Evolutionary conservation across 1,284 basidiomycete species (phyloP), one percentile per base, ranked within the genome.

Genomic region (Athelia psychrophila): DNA sequence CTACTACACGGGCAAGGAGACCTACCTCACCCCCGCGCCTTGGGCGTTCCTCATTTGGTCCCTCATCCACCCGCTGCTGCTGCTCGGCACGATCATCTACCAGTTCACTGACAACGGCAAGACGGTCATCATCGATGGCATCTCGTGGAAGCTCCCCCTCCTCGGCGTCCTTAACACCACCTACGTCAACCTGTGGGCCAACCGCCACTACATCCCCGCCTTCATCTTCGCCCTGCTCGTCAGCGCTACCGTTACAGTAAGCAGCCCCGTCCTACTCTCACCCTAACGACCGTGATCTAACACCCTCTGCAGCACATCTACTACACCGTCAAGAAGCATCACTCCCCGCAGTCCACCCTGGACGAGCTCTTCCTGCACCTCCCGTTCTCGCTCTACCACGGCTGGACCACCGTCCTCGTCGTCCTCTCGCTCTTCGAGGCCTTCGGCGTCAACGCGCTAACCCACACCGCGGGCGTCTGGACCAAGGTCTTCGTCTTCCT

Each of bases 401-500:
- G 95, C 47, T 96, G 94, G 89, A 93, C 92, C 15, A 94, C 93
- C 47, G 88, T 97, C 49, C 83, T 97, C 53, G 89, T 96, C 58
- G 78, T 97, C 56, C 75, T 97, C 55, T 89, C 91, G 45, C 88
- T 82, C 3, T 97, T 98, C 67, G 88, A 95, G 66, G 94, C 93
- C 0, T 96, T 96, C 62, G 95, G 95, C 57, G 84, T 86, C 54
- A 80, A 95, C 66, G 83, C 90, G 0, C 63, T 77, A 58, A 70
- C 68, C 47, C 75, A 89, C 58, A 70, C 69, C 38, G 85, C 93
- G 1, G 93, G 93, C 23, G 72, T 95, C 54, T 93, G 92, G 84
- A 96, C 93, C 65, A 95, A 96, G 67, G 83, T 93, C 61, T 91
- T 95, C 59, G 94, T 95, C 53, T 96, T 97, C 83, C 83, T 97